A percentile compares a stretch with the other conserved stretches of the same genome.
These are phyloP conservation scores for Verbascum thapsus DNA, from an alignment of 257 asterid genomes.

Conservation along the genomic window DNA sequence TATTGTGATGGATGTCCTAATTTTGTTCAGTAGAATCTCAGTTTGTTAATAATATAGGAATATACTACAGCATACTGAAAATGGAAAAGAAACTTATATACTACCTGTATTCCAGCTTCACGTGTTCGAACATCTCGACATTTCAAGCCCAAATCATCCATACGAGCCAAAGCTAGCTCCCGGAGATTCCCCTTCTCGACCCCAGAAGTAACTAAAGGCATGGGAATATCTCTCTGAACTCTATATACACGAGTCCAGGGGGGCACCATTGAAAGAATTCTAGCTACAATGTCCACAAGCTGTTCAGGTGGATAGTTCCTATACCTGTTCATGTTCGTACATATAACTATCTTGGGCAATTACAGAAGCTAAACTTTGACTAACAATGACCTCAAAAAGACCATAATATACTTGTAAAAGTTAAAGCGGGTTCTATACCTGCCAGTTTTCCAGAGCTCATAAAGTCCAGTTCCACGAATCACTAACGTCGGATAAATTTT, in stretches of 20 bases:
- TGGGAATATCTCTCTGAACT: conserved; percentile 98
- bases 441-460: conserved; percentile 99
- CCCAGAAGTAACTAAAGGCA: conserved; percentile 98
- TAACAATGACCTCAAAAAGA: conserved; percentile 13
- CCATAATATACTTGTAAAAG: neutral
- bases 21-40: conserved; percentile 36
- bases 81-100: conserved; percentile 5
- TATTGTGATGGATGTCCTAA: conserved; percentile 91
- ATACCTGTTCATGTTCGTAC: conserved; percentile 51
- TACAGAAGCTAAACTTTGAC: conserved; percentile 8
- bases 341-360: conserved; percentile 18
- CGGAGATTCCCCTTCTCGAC: conserved; percentile 99
- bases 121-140: conserved; percentile 98
- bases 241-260: conserved; percentile 99
- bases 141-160: conserved; percentile 98
- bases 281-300: conserved; percentile 97
- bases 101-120: conserved; percentile 99
- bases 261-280: conserved; percentile 93
- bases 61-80: conserved; percentile 9
- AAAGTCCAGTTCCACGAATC: conserved; percentile 98
- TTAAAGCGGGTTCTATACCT: conserved; percentile 44
- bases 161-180: conserved; percentile 93
- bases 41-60: conserved; percentile 14
- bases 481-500: conserved; percentile 97
- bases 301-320: conserved; percentile 98